Percentiles rank a stretch among this genome's conserved stretches.
These are phyloP conservation scores for Ulmus americana DNA, from an alignment of 331 rosid species.

Conservation along the genomic window DNA sequence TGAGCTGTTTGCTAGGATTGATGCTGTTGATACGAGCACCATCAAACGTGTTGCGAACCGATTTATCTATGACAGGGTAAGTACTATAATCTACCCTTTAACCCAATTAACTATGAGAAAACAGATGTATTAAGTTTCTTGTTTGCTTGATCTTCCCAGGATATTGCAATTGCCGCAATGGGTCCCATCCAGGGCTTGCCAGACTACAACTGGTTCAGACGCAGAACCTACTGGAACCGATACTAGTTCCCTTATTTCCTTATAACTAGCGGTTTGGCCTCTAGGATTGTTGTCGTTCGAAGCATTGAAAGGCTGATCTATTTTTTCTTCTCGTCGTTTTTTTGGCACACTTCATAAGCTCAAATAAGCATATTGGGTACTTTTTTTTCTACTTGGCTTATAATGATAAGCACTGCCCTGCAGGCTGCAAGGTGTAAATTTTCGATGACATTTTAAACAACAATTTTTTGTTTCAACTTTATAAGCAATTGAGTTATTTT, in stretches of 20 bases:
- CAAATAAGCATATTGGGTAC: constrained; percentile 42
- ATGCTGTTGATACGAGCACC: constrained; percentile 84
- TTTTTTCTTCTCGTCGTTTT: constrained; percentile 30
- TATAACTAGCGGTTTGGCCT: constrained; percentile 28
- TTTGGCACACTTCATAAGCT: constrained; percentile 34
- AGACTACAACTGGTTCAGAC: constrained; percentile 94
- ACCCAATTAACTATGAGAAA: neutral
- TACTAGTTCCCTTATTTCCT: constrained; percentile 43
- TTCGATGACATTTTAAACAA: neutral
- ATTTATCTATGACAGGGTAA: constrained; percentile 85
- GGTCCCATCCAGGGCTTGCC: constrained; percentile 79
- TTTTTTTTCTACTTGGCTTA: constrained; percentile 15
- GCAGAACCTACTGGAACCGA: constrained; percentile 97
- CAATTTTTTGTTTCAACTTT: neutral
- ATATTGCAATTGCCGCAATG: constrained; percentile 75
- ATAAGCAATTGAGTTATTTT: neutral
- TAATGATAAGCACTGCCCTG: neutral
- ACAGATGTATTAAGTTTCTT: neutral
- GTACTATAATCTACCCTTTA: neutral
- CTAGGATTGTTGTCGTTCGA: constrained; percentile 27
- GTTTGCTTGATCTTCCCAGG: constrained; percentile 34
- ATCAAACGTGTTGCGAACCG: constrained; percentile 87
- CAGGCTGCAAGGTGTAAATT: constrained; percentile 13
- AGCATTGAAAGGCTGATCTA: constrained; percentile 33
- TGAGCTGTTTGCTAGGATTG: constrained; percentile 83